Evolutionary conservation across 805 yeast species (phyloP).

Genomic region (Jamesozyma gamospora): DNA sequence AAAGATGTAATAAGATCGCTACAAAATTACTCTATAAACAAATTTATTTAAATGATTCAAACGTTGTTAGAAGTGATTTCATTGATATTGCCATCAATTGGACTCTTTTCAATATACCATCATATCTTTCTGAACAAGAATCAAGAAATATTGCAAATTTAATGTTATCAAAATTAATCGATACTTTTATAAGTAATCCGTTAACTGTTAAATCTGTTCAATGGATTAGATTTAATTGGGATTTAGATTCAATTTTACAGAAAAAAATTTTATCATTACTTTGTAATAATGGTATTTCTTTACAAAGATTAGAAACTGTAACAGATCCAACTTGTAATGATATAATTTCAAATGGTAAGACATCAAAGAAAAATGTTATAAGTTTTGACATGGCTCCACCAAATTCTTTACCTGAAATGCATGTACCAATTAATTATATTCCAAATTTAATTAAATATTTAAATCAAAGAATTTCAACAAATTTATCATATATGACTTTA

Average conservation of each 20-base stretch:
- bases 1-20: conserved; percentile 25
- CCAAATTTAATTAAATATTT: conserved; percentile 24
- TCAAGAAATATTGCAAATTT: conserved; percentile 26
- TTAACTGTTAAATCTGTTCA: conserved; percentile 22
- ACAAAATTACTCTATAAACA: conserved; percentile 28
- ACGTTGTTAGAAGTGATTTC: conserved; percentile 30
- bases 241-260: conserved; percentile 28
- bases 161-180: conserved; percentile 21
- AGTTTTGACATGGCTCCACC: conserved; percentile 34
- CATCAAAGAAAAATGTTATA: conserved; percentile 18
- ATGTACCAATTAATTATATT: conserved; percentile 23
- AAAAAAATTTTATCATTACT: conserved; percentile 22
- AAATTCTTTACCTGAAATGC: conserved; percentile 26
- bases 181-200: conserved; percentile 19
- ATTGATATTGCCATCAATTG: conserved; percentile 33
- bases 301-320: conserved; percentile 32
- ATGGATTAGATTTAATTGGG: conserved; percentile 37
- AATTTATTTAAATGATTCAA: conserved; percentile 34
- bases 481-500: conserved; percentile 27
- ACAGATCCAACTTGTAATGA: conserved; percentile 32
- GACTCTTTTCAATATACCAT: conserved; percentile 28
- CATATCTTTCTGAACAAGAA: conserved; percentile 18
- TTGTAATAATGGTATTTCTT: conserved; percentile 22
- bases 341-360: conserved; percentile 25
- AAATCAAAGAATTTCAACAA: conserved; percentile 22